Percentiles rank a stretch among this genome's conserved stretches.
These are phyloP conservation scores for Drechslera avenae DNA, from an alignment of 2,329 filamentous ascomycete genomes.

Conservation along the genomic window DNA sequence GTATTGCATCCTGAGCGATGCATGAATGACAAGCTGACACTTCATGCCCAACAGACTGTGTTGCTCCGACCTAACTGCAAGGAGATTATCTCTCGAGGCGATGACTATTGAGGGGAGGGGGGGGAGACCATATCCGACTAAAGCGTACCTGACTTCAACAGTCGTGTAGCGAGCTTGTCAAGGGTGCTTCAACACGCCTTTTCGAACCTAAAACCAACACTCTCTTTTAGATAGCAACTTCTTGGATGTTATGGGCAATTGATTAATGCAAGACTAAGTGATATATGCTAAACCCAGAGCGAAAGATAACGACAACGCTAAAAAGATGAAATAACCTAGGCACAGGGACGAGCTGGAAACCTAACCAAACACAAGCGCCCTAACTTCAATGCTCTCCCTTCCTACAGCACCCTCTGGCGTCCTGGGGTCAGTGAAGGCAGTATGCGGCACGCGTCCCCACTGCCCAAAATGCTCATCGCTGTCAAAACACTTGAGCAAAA, in stretches of 20 bases:
- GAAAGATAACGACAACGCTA: background rate
- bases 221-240: background rate
- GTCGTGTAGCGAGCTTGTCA: background rate
- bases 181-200: conserved; percentile 17
- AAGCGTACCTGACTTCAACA: conserved; percentile 23
- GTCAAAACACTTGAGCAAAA: conserved; percentile 81
- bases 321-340: background rate
- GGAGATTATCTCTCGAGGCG: conserved; percentile 83
- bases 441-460: conserved; percentile 56
- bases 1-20: conserved; percentile 44
- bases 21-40: background rate
- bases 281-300: background rate
- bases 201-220: background rate
- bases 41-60: conserved; percentile 33
- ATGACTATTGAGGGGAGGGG: conserved; percentile 68
- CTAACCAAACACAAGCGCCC: conserved; percentile 78
- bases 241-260: background rate
- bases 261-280: no score
- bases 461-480: conserved; percentile 56
- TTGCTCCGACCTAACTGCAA: conserved; percentile 62
- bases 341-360: background rate
- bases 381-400: conserved; percentile 88
- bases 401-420: conserved; percentile 71
- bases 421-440: conserved; percentile 71
- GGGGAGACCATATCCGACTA: background rate